These are phyloP conservation scores for Mercurialis annua DNA, from an alignment of 345 rosid species.

Conservation along the genomic window DNA sequence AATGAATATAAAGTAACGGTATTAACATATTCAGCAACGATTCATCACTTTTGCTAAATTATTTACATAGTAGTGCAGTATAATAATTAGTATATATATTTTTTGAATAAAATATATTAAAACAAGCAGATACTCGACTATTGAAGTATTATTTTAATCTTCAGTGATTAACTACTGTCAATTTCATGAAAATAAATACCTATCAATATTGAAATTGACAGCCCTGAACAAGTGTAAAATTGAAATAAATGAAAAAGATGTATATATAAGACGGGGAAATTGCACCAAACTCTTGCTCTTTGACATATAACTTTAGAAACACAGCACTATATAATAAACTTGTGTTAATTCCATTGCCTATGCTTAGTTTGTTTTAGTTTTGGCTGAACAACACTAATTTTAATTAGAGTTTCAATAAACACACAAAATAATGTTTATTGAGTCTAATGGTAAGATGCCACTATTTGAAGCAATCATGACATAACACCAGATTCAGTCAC, in stretches of 20 bases:
- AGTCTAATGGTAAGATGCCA: constrained; percentile 42
- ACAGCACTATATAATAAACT: too few species aligned
- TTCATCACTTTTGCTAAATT: too few species aligned
- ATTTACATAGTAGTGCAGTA: not conserved
- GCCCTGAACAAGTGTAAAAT: not conserved
- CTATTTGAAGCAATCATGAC: constrained; percentile 57
- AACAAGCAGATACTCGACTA: not conserved
- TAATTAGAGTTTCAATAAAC: constrained; percentile 15
- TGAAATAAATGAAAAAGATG: not conserved
- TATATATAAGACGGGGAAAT: not conserved
- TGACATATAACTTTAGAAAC: not conserved
- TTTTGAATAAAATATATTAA: too few species aligned
- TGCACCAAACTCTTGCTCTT: not conserved
- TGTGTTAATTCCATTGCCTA: too few species aligned
- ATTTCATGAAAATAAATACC: not conserved
- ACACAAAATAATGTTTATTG: too few species aligned
- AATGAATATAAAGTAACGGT: too few species aligned
- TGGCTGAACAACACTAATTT: too few species aligned
- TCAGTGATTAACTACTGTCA: not conserved
- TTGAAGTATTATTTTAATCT: not conserved
- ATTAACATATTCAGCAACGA: too few species aligned
- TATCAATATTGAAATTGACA: not conserved
- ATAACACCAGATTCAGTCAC: constrained; percentile 47
- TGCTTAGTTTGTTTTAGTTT: not conserved
- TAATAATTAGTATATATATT: not conserved